Percentiles rank a stretch among this genome's conserved stretches.
Conservation (phyloP, 495 filamentous ascomycete species). For the Hypoxylon crocopeplum region DNA sequence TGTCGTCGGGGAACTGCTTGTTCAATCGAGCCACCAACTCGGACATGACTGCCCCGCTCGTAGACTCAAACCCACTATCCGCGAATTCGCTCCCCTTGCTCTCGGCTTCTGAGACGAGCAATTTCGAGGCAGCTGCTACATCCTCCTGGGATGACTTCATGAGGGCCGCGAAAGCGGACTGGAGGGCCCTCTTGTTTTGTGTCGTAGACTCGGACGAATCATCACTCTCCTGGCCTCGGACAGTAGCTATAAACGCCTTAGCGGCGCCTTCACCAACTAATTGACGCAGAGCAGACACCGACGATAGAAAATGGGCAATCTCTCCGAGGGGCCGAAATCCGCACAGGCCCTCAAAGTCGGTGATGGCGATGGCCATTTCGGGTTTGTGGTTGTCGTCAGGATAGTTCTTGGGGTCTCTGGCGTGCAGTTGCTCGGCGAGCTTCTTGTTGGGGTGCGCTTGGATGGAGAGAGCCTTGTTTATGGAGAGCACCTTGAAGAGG, state of each 20-base stretch:
- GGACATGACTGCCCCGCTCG: constrained; percentile 71
- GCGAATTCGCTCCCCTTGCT: constrained; percentile 67
- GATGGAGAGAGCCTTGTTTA: constrained; percentile 92
- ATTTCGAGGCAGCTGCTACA: constrained; percentile 66
- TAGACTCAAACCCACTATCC: constrained; percentile 64
- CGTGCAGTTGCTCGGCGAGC: constrained; percentile 87
- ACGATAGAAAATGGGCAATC: constrained; percentile 83
- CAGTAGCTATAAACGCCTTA: constrained; percentile 68
- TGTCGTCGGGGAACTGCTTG: constrained; percentile 56
- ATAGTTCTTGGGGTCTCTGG: constrained; percentile 89
- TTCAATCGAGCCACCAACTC: constrained; percentile 78
- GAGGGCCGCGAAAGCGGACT: constrained; percentile 72
- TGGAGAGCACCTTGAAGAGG: constrained; percentile 95
- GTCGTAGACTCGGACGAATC: constrained; percentile 56
- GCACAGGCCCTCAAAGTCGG: constrained; percentile 93
- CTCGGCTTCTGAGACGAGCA: constrained; percentile 75
- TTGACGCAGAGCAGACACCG: constrained; percentile 72
- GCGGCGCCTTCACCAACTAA: constrained; percentile 77
- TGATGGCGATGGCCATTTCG: constrained; percentile 98
- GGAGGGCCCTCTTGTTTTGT: constrained; percentile 82
- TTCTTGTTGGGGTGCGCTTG: constrained; percentile 99
- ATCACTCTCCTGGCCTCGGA: constrained; percentile 67
- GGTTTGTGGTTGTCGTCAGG: constrained; percentile 99
- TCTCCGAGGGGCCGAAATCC: constrained; percentile 90
- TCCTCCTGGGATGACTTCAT: constrained; percentile 77